Evolutionary conservation across 148 eudicot species (phyloP).

Genomic region (Heliosperma pusillum): DNA sequence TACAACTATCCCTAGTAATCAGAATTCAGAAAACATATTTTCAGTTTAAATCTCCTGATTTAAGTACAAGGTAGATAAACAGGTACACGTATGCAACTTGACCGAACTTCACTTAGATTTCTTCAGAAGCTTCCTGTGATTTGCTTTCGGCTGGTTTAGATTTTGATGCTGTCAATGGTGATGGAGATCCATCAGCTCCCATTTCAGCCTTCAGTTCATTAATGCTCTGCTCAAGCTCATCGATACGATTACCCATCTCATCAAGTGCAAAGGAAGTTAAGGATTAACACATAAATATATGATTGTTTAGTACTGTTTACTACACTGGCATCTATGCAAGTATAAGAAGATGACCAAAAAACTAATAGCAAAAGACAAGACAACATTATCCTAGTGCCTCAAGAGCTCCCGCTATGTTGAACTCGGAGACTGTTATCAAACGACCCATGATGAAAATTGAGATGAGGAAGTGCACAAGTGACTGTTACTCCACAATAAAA

Average conservation of each 20-base stretch:
- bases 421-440: no score
- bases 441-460: background rate
- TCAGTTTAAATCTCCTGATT: background rate
- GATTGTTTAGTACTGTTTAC: background rate
- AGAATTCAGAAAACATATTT: background rate
- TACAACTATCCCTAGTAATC: background rate
- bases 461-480: background rate
- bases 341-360: background rate
- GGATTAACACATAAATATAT: constrained; percentile 19
- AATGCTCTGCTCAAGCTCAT: constrained; percentile 78
- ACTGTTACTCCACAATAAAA: background rate
- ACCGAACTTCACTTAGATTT: constrained; percentile 4
- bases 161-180: constrained; percentile 50
- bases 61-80: background rate
- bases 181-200: constrained; percentile 77
- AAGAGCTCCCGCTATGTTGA: no score
- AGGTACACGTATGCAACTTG: background rate
- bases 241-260: constrained; percentile 83
- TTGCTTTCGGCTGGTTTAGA: constrained; percentile 24
- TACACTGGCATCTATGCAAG: background rate
- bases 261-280: constrained; percentile 62
- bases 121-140: constrained; percentile 13
- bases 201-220: constrained; percentile 76
- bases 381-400: no score
- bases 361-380: background rate